These are phyloP conservation scores for Phytophthora pinifolia DNA, from an alignment of 352 stramenopile species.

Conservation along the genomic window DNA sequence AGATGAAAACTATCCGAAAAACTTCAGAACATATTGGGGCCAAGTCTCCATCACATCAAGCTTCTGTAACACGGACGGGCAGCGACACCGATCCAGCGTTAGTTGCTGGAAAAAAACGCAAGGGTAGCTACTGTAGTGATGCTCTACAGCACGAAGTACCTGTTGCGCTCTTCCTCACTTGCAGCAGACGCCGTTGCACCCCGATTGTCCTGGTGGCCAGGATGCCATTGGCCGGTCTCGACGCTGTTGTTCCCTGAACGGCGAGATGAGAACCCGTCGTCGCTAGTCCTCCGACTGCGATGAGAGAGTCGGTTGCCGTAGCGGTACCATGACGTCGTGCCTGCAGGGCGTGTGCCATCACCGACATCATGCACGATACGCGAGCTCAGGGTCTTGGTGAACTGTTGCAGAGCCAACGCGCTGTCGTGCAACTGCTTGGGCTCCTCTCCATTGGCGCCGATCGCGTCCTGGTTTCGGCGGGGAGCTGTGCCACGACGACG, in stretches of 20 bases:
- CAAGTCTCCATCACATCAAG: constrained; percentile 18
- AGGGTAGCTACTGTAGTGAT: constrained; percentile 11
- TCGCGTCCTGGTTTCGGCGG: constrained; percentile 50
- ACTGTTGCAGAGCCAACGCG: constrained; percentile 76
- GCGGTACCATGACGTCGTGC: constrained; percentile 69
- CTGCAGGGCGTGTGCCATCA: constrained; percentile 39
- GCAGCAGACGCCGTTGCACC: constrained; percentile 39
- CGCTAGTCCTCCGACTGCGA: constrained; percentile 65
- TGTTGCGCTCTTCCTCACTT: constrained; percentile 75
- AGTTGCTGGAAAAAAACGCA: constrained; percentile 24
- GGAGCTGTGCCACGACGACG: constrained; percentile 22
- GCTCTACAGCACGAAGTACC: constrained; percentile 84
- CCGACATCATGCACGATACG: constrained; percentile 63
- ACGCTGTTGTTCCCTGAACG: constrained; percentile 73
- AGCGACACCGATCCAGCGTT: constrained; percentile 14
- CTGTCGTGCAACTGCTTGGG: constrained; percentile 55
- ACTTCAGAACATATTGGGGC: too few relatives aligned
- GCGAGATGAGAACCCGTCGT: constrained; percentile 44
- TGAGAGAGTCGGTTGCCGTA: constrained; percentile 74
- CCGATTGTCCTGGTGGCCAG: constrained; percentile 38
- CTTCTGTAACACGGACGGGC: constrained; percentile 24
- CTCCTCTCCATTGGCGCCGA: constrained; percentile 43
- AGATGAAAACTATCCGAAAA: too few relatives aligned
- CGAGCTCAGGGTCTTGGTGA: constrained; percentile 79
- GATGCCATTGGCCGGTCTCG: constrained; percentile 46